Conservation (phyloP, 345 rosid species). For the Rhodomyrtus tomentosa region DNA sequence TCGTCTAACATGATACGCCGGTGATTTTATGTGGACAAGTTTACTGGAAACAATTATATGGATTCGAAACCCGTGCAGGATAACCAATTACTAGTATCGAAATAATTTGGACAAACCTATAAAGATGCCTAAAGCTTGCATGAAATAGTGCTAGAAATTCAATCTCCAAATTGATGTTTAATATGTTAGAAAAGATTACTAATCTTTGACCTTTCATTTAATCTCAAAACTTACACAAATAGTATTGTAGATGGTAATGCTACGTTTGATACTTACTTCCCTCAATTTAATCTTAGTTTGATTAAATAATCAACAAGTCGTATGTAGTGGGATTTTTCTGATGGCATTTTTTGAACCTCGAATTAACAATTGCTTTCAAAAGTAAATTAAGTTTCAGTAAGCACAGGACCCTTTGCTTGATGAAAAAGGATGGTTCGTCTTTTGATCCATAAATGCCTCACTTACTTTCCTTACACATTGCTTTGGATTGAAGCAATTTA, state of each 20-base stretch:
- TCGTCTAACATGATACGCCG: rapidly evolving
- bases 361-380: background rate
- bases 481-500: background rate
- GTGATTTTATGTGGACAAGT: background rate
- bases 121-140: background rate
- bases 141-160: background rate
- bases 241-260: background rate
- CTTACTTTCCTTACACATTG: background rate
- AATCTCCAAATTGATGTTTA: background rate
- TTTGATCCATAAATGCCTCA: background rate
- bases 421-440: background rate
- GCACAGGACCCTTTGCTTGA: background rate
- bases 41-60: background rate
- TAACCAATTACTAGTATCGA: background rate
- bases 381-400: background rate
- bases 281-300: background rate
- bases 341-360: background rate
- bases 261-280: background rate
- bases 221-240: background rate
- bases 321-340: background rate
- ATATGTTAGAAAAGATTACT: background rate
- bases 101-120: background rate
- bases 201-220: background rate
- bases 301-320: no score
- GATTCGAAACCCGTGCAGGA: background rate